Conservation (phyloP, 345 rosid genomes). For the Litchi chinensis region DNA sequence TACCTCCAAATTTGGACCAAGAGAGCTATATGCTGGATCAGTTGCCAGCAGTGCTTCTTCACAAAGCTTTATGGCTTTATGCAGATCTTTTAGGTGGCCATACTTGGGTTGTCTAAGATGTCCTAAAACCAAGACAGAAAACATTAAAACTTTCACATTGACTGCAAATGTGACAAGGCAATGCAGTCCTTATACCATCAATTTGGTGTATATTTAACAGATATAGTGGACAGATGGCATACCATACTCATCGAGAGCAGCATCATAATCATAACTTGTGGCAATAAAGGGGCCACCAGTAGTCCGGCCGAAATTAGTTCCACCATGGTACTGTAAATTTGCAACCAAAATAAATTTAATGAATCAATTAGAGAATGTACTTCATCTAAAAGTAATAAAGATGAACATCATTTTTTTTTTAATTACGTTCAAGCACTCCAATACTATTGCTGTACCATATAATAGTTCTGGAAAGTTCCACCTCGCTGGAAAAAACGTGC, state of each 20-base stretch:
- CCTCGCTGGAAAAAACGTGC: conserved; percentile 91
- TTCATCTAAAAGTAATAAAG: background rate
- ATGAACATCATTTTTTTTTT: too few relatives aligned
- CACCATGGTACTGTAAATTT: conserved; percentile 80
- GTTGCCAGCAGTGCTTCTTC: conserved; percentile 71
- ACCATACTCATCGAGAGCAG: conserved; percentile 98
- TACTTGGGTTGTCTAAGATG: conserved; percentile 88
- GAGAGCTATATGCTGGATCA: conserved; percentile 69
- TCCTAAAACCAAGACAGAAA: conserved; percentile 48
- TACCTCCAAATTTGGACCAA: conserved; percentile 86
- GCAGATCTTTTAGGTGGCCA: conserved; percentile 91
- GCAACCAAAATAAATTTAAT: conserved; percentile 26
- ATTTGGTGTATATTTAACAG: background rate
- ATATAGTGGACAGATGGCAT: conserved; percentile 10
- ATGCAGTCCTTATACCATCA: conserved; percentile 4
- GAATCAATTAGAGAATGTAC: background rate
- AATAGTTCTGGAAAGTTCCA: conserved; percentile 97
- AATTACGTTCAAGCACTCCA: background rate
- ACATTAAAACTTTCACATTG: background rate
- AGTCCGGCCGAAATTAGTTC: conserved; percentile 83
- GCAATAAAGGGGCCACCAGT: conserved; percentile 92
- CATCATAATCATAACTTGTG: conserved; percentile 96
- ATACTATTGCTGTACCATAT: conserved; percentile 62
- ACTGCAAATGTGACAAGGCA: conserved; percentile 10
- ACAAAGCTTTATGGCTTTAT: conserved; percentile 89